Conservation (phyloP, 225 moss, liverwort and hornwort genomes). For the Polytrichum commune region DNA sequence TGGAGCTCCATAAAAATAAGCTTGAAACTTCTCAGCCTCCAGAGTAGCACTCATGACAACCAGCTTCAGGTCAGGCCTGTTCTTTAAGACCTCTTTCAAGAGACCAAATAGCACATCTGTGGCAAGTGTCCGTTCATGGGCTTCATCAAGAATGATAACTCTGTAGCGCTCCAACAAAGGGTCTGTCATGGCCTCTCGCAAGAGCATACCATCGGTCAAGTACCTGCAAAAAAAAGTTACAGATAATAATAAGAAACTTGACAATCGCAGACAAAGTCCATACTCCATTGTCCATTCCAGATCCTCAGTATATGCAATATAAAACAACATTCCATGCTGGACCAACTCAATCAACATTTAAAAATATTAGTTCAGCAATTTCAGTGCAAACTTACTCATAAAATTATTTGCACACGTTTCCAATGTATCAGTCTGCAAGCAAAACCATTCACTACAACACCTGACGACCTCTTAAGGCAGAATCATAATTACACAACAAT, state of each 20-base stretch:
- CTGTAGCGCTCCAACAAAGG: constrained; percentile 66
- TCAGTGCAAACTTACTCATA: too few species aligned
- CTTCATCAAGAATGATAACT: constrained; percentile 71
- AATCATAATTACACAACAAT: too few species aligned
- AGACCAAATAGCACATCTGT: constrained; percentile 68
- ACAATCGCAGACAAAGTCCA: too few species aligned
- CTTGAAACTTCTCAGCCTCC: constrained; percentile 70
- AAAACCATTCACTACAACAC: too few species aligned
- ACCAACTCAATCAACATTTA: too few species aligned
- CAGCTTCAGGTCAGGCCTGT: constrained; percentile 68
- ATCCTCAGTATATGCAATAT: too few species aligned
- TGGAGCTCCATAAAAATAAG: constrained; percentile 67
- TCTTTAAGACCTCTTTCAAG: constrained; percentile 65
- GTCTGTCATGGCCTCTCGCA: constrained; percentile 75
- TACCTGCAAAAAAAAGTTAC: constrained; percentile 30
- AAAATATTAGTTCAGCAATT: too few species aligned
- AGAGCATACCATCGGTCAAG: constrained; percentile 73
- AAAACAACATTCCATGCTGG: too few species aligned
- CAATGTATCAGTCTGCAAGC: too few species aligned
- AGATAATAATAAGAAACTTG: neutral
- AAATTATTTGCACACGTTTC: too few species aligned
- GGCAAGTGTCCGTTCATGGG: constrained; percentile 66
- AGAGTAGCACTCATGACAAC: constrained; percentile 77
- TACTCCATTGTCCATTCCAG: too few species aligned
- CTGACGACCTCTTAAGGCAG: too few species aligned